Conservation (phyloP, 1,284 basidiomycete species). For the Cutaneotrichosporon cutaneum region DNA sequence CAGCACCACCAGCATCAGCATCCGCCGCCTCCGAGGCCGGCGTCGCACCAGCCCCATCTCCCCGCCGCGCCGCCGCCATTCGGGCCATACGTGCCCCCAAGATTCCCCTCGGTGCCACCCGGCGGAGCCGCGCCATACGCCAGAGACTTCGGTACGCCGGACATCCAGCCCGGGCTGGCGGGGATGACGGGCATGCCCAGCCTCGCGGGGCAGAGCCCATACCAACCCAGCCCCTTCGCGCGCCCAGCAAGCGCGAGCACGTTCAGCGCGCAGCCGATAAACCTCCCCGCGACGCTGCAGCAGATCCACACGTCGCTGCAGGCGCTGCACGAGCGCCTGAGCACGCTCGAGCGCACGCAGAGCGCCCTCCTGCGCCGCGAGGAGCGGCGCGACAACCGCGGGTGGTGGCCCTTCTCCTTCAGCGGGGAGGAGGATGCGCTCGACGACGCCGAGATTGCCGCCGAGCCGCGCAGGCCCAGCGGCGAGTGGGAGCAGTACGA, state of each 20-base stretch:
- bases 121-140: constrained; percentile 1
- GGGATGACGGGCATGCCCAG: not conserved
- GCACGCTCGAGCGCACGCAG: constrained; percentile 63
- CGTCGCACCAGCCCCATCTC: not conserved
- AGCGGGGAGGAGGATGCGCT: constrained; percentile 40
- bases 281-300: constrained; percentile 43
- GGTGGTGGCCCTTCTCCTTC: constrained; percentile 37
- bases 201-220: constrained; percentile 3
- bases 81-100: constrained; percentile 9
- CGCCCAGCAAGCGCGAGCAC: constrained; percentile 49
- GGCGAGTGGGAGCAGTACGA: constrained; percentile 24
- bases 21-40: not conserved
- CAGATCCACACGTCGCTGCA: constrained; percentile 75
- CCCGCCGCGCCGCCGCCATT: not conserved
- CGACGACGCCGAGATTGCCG: constrained; percentile 39
- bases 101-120: constrained; percentile 11
- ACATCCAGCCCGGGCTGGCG: constrained; percentile 15
- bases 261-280: constrained; percentile 36
- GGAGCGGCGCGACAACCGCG: constrained; percentile 37
- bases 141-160: constrained; percentile 37
- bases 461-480: not conserved
- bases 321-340: constrained; percentile 82
- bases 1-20: not conserved
- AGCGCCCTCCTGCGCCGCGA: constrained; percentile 38
- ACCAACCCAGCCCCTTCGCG: constrained; percentile 14